Percentiles rank a stretch among this genome's conserved stretches.
Conservation (phyloP, 1,284 basidiomycete genomes). For the Amylostereum areolatum region DNA sequence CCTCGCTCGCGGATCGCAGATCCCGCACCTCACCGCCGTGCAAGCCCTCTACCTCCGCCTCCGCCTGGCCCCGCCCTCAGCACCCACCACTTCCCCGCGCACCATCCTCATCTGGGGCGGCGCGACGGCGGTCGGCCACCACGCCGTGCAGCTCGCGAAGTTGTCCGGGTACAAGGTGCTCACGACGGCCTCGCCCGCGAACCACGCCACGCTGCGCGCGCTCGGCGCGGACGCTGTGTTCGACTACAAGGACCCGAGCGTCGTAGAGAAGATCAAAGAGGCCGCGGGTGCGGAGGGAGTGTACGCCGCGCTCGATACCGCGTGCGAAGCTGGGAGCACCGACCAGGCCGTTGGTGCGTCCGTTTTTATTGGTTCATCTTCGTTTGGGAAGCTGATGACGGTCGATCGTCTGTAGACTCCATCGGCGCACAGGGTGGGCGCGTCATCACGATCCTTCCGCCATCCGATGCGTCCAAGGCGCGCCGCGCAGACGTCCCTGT, state of each 20-base stretch:
- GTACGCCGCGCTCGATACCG: slow-evolving; percentile 1
- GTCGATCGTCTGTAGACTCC: no score
- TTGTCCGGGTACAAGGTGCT: slow-evolving; percentile 30
- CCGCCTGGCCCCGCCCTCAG: slow-evolving; percentile 5
- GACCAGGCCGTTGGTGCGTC: neutral
- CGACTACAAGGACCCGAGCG: slow-evolving; percentile 23
- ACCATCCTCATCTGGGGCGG: slow-evolving; percentile 34
- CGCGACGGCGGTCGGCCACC: slow-evolving; percentile 34
- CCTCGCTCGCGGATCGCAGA: neutral
- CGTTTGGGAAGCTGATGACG: neutral
- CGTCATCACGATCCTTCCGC: slow-evolving; percentile 2
- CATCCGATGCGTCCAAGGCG: slow-evolving; percentile 2
- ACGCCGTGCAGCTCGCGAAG: slow-evolving; percentile 34
- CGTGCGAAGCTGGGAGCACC: slow-evolving; percentile 4
- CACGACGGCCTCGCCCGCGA: slow-evolving; percentile 32
- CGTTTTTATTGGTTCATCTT: neutral
- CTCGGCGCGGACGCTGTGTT: slow-evolving; percentile 34
- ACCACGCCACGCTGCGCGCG: slow-evolving; percentile 30
- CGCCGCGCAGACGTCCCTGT: slow-evolving; percentile 3
- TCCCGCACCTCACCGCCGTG: slow-evolving; percentile 1
- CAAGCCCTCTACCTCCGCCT: slow-evolving; percentile 9
- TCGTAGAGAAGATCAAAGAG: slow-evolving; percentile 15
- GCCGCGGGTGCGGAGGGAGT: slow-evolving; percentile 6
- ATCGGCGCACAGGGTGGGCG: neutral
- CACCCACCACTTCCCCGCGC: neutral